Base-by-base conservation (phyloP, 352 stramenopile genomes). In the Chrysophaeum taylorii region DNA sequence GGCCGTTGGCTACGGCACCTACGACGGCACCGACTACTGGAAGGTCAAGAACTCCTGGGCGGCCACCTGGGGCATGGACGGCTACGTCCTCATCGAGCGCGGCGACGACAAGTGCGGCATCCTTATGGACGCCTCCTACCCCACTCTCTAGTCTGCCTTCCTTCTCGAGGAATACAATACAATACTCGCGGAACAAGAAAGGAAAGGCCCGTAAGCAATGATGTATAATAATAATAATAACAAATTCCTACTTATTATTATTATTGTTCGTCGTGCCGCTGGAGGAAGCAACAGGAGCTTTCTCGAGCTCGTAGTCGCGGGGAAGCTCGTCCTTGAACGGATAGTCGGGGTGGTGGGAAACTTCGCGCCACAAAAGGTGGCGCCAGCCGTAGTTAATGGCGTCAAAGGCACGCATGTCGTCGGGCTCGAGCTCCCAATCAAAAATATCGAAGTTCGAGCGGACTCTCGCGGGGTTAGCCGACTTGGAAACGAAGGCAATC, bases 31-130 rank as follows among this genome's bases (percentile, higher is more conserved):
- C 9, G 86, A 89, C 53, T 96, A 84, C 74, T 96, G 87, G 84
- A 92, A 89, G 69, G 87, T 97, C 2, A 97, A 97, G 88, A 98
- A 98, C 79, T 94, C 82, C 38, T 98, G 93, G 93, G 94, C 93
- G 33, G 75, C 77, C 2, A 80, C 73, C 23, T 98, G 92, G 92
- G 93, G 93, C 68, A 84, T 93, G 64, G 76, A 89, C 18, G 93
- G 93, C 37, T 97, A 94, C 85, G 94, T 98, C 50, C 83, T 82
- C 23, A 61, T 94, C 15, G 73, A 83, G 48, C 84, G 87, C 53
- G 82, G 80, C 36, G 72, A 75, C 0, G 89, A 92, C 78, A 68
- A 75, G 12, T 70, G 64, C 41, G 64, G 64, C 36, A 63, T 70
- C 27, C 31, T 43, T 25, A 70, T 43, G 38, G 29, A 63, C 25